Base-by-base conservation (phyloP, 2,329 filamentous ascomycete genomes). In the Zarea fungicola region DNA sequence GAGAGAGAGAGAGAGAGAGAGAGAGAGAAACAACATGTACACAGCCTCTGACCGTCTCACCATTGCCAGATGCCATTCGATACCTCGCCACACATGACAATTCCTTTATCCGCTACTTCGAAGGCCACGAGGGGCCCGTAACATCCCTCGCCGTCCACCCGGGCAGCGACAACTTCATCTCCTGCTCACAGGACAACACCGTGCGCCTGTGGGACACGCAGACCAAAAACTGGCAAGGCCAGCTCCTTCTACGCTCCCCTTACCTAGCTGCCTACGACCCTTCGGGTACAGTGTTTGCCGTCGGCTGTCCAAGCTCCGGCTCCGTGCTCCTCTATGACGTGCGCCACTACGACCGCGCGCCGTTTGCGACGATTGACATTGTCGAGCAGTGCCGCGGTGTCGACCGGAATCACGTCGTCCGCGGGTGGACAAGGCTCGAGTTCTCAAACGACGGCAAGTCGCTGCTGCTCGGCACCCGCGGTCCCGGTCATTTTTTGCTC, bases 381-480 rank as follows among this genome's bases (percentile, higher is more conserved):
- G 68, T 82, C 21, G 80, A 84, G 49, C 69, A 74, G 43, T 71
- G 72, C 39, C 62, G 70, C 60, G 52, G 69, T 60, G 59, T 73
- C 43, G 72, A 79, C 54, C 66, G 74, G 6, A 78, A 84, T 41
- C 82, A 86, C 44, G 68, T 77, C 1, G 72, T 80, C 52, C 77
- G 77, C 45, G 84, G 84, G 10, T 99, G 93, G 93, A 93, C 88
- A 2, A 90, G 87, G 58, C 76, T 99, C 35, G 90, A 96, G 60
- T 97, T 99, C 64, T 93, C 89, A 50, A 99, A 99, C 60, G 93
- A 99, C 60, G 93, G 93, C 16, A 95, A 95, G 62, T 81, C 81
- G 52, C 69, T 99, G 41, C 76, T 99, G 5, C 67, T 99, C 16
- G 88, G 87, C 13, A 97, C 92, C 2, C 88, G 85, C 42, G 89